Percentiles rank a stretch among this genome's conserved stretches.
These are phyloP conservation scores for Sporormia fimetaria DNA, from an alignment of 495 filamentous ascomycete species.

Conservation along the genomic window DNA sequence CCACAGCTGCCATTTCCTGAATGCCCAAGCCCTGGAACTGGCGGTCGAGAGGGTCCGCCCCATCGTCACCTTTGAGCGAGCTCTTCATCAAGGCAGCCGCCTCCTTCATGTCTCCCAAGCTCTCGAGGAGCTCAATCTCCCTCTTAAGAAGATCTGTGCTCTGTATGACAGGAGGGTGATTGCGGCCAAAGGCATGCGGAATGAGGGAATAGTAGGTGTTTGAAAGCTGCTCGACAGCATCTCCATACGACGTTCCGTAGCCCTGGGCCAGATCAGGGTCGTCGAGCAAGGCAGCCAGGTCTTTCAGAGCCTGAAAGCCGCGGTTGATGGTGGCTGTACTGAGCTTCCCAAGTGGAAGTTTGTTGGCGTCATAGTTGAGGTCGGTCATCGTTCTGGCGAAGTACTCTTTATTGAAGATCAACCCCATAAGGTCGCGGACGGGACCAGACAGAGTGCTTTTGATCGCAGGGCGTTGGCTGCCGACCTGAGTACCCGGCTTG, in stretches of 20 bases:
- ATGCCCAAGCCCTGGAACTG: constrained; percentile 60
- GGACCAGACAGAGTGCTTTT: constrained; percentile 47
- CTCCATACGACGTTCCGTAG: constrained; percentile 33
- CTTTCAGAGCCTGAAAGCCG: constrained; percentile 64
- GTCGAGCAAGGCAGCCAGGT: constrained; percentile 51
- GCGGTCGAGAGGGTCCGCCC: constrained; percentile 53
- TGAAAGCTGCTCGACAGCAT: constrained; percentile 48
- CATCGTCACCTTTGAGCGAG: constrained; percentile 35
- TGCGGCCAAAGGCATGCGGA: constrained; percentile 69
- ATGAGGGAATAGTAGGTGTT: constrained; percentile 73
- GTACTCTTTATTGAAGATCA: constrained; percentile 71
- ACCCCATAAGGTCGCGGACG: constrained; percentile 55
- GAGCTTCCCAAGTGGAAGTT: constrained; percentile 73
- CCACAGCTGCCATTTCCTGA: constrained; percentile 64
- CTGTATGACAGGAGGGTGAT: constrained; percentile 54
- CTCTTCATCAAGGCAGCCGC: constrained; percentile 63
- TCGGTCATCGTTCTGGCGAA: constrained; percentile 53
- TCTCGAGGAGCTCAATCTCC: constrained; percentile 68
- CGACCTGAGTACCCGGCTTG: constrained; percentile 14
- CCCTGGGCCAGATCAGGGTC: constrained; percentile 39
- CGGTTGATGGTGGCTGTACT: constrained; percentile 59
- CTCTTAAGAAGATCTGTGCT: constrained; percentile 46
- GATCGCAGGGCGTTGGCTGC: constrained; percentile 14
- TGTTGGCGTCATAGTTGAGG: constrained; percentile 64
- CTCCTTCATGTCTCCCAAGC: constrained; percentile 71